Conservation (phyloP, 805 yeast species). For the Schizosaccharomyces pombe region ASM294v3 CU329670.1:1560501-1561000, state of each 20-base stretch:
- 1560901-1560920: too few species aligned
- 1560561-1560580: conserved; percentile 77
- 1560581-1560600: conserved; percentile 76
- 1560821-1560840: not conserved
- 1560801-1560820: not conserved
- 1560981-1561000: not conserved
- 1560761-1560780: conserved; percentile 38
- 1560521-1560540: conserved; percentile 59
- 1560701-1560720: conserved; percentile 73
- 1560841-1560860: not conserved
- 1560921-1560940: too few species aligned
- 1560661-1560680: conserved; percentile 78
- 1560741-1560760: conserved; percentile 90
- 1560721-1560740: conserved; percentile 84
- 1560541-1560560: conserved; percentile 70
- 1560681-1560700: conserved; percentile 92
- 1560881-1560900: too few species aligned
- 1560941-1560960: too few species aligned
- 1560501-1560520: conserved; percentile 18
- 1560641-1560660: conserved; percentile 82
- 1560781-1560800: conserved; percentile 5
- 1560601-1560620: conserved; percentile 40
- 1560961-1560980: too few species aligned
- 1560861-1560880: too few species aligned
- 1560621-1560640: conserved; percentile 49